Conservation (phyloP, 345 rosid genomes). For the Heritiera littoralis region DNA sequence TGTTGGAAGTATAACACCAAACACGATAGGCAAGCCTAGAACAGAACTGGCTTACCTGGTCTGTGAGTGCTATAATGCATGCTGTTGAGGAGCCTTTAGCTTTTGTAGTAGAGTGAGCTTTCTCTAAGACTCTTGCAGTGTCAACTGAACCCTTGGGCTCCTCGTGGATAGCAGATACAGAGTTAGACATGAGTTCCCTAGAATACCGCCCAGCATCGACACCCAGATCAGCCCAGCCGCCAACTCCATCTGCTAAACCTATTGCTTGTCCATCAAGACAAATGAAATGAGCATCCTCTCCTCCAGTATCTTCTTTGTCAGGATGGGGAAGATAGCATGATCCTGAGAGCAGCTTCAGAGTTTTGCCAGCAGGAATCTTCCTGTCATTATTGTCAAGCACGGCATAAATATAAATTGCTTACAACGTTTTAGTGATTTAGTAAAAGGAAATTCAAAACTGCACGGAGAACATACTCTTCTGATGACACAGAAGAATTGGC, state of each 20-base stretch:
- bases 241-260: slow-evolving; percentile 98
- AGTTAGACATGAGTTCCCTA: slow-evolving; percentile 91
- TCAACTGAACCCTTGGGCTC: slow-evolving; percentile 89
- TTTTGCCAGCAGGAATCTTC: slow-evolving; percentile 45
- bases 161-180: slow-evolving; percentile 72
- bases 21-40: slow-evolving; percentile 1
- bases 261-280: slow-evolving; percentile 81
- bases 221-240: slow-evolving; percentile 97
- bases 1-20: background rate
- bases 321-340: slow-evolving; percentile 97
- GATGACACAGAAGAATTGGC: slow-evolving; percentile 47
- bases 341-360: slow-evolving; percentile 76
- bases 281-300: slow-evolving; percentile 98
- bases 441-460: background rate
- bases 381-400: slow-evolving; percentile 34
- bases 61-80: slow-evolving; percentile 86
- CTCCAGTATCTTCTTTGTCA: slow-evolving; percentile 98
- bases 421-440: background rate
- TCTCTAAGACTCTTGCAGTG: slow-evolving; percentile 87
- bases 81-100: slow-evolving; percentile 95
- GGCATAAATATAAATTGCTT: background rate
- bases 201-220: slow-evolving; percentile 84
- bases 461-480: slow-evolving; percentile 53
- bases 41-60: slow-evolving; percentile 48
- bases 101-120: slow-evolving; percentile 85